Base-by-base conservation (phyloP, 352 stramenopile species). In the Pythium monospermum region DNA sequence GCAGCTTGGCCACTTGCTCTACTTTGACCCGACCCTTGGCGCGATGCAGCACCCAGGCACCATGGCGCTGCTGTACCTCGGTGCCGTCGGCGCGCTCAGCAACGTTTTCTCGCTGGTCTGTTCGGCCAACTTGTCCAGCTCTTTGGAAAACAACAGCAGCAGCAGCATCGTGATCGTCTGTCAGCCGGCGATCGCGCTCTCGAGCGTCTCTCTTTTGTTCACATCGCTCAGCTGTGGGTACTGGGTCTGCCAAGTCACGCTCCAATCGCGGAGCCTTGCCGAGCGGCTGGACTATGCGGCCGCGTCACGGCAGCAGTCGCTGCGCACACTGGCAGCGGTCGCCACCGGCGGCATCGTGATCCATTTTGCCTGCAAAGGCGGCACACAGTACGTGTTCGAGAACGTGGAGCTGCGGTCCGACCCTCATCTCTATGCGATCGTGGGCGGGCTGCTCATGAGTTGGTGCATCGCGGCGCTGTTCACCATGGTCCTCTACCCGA, bases 71-170 rank as follows among this genome's bases (percentile, higher is more conserved):
- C 32, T 76, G 8, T 76, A 76, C 41, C 54, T 76, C 1, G 68
- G 68, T 2, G 61, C 64, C 1, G 47, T 76, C 16, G 68, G 68
- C 1, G 64, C 64, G 26, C 44, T 73, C 1, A 76, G 68, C 56
- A 76, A 76, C 36, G 69, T 73, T 22, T 76, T 76, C 41, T 71
- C 68, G 18, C 54, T 73, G 2, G 52, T 49, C 3, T 76, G 68
- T 31, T 57, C 60, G 0, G 68, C 64, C 1, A 51, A 71, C 23
- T 46, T 73, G 1, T 67, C 53, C 1, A 57, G 27, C 6, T 25
- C 26, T n/a, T n/a, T n/a, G n/a, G n/a, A n/a, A n/a, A n/a, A n/a
- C 5, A 5, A 38, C 6, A 37, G 49, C 5, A 56, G 56, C 31
- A 65, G 67, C 6, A 72, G 47, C 22, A 64, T 76, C 26, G 64